Evolutionary conservation across 306 rosid species (phyloP).

Genomic region (Rosa lucieae): DNA sequence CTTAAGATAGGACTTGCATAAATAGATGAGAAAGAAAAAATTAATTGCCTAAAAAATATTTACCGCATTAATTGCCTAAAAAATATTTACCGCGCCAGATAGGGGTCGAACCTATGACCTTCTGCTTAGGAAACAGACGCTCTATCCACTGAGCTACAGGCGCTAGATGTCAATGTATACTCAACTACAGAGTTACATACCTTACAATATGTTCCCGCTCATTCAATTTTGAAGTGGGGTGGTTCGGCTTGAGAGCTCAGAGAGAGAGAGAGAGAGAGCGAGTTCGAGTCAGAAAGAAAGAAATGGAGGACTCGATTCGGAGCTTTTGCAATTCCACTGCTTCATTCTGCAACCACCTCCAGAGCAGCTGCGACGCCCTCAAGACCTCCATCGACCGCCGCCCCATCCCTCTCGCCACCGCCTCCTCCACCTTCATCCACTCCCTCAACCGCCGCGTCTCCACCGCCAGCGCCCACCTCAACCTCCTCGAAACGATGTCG

Average conservation of each 20-base stretch:
- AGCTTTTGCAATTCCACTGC: slow-evolving; percentile 53
- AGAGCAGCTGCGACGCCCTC: slow-evolving; percentile 70
- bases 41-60: too few species aligned
- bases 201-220: background rate
- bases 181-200: background rate
- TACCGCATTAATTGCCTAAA: slow-evolving; percentile 12
- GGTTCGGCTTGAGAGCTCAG: background rate
- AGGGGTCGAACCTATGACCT: slow-evolving; percentile 71
- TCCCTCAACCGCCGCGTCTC: slow-evolving; percentile 76
- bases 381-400: slow-evolving; percentile 72
- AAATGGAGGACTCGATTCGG: slow-evolving; percentile 60
- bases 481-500: slow-evolving; percentile 70
- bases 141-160: slow-evolving; percentile 69
- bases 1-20: slow-evolving; percentile 25
- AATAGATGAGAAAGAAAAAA: too few species aligned
- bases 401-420: slow-evolving; percentile 90
- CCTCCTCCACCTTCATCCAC: slow-evolving; percentile 74
- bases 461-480: slow-evolving; percentile 54
- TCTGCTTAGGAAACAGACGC: slow-evolving; percentile 45
- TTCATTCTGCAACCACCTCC: slow-evolving; percentile 73
- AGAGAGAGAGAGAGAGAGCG: background rate
- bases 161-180: background rate
- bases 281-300: background rate
- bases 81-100: slow-evolving; percentile 41
- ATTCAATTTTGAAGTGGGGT: background rate